Evolutionary conservation across 306 rosid genomes (phyloP), one percentile per base, ranked within the genome.

Genomic region (Citrullus colocynthis): DNA sequence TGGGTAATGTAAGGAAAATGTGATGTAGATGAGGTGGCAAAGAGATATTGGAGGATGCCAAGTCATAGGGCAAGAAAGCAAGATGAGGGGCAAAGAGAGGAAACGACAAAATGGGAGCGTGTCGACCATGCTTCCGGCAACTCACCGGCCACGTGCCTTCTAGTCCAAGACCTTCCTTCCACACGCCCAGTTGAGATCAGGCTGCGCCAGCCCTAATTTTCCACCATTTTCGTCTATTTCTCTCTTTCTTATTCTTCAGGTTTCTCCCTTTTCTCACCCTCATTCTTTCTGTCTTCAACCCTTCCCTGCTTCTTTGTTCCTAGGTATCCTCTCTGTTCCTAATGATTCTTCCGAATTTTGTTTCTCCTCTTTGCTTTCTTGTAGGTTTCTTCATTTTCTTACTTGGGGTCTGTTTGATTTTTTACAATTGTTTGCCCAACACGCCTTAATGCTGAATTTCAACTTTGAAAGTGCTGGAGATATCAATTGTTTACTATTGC

Each of bases 121-220:
- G 78, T 17, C 30, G 8, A 34, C 48, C 78, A 74, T 54, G 48
- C 78, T 30, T 18, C 49, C 63, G 45, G 59, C 17, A 36, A 17
- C 32, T 74, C 78, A 32, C 63, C 48, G 61, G 78, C 78, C 78
- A 74, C 78, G 78, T 74, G 78, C 78, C 34, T 32, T 51, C 28
- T 10, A 2, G 3, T 32, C 41, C 17, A 4, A 17, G 18, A 28
- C 42, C 39, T 54, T 17, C 62, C 78, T 34, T 20, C 78, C 78
- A 74, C 78, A 54, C 49, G 78, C 78, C 63, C 62, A 9, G 9
- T 9, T 54, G 62, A 9, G 28, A 17, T 34, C 48, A 30, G 32
- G 5, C 17, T 16, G 18, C 48, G 14, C 77, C 62, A 30, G 49
- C 78, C 78, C 78, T 52, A 74, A 54, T 54, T 74, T 74, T 9